These are phyloP conservation scores for Aspergillus latus DNA, from an alignment of 2,329 filamentous ascomycete species.

Conservation along the genomic window DNA sequence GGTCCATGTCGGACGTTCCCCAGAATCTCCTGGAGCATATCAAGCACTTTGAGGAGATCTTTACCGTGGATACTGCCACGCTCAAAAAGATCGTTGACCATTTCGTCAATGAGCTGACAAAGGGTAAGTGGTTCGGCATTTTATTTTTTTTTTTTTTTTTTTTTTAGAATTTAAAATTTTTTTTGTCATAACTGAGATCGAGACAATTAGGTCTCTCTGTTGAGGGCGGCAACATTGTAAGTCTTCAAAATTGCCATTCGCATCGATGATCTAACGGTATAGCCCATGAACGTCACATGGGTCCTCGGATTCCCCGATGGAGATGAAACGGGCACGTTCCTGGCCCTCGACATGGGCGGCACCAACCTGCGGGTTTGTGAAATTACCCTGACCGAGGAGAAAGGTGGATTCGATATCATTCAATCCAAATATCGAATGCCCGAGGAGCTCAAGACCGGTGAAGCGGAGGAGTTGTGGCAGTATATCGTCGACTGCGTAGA, in stretches of 20 bases:
- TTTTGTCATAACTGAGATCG: conserved; percentile 4
- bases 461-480: conserved; percentile 84
- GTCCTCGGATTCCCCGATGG: conserved; percentile 87
- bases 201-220: conserved; percentile 66
- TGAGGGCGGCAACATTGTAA: conserved; percentile 88
- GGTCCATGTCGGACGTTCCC: conserved; percentile 87
- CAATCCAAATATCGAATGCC: conserved; percentile 97
- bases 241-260: conserved; percentile 35
- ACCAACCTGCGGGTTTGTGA: conserved; percentile 95
- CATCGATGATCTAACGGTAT: conserved; percentile 8
- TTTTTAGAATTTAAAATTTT: not conserved
- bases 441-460: conserved; percentile 83
- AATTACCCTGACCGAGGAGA: conserved; percentile 81
- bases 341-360: conserved; percentile 93
- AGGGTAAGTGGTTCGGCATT: conserved; percentile 57
- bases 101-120: conserved; percentile 83
- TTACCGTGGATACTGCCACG: conserved; percentile 74
- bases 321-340: conserved; percentile 79
- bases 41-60: conserved; percentile 76
- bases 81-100: conserved; percentile 89
- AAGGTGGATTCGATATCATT: conserved; percentile 89
- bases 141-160: no score
- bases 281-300: conserved; percentile 99
- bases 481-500: conserved; percentile 91
- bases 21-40: conserved; percentile 81